phyloP scores from a whole-genome alignment of 2,329 filamentous ascomycete genomes.

The Aspergillus latus region DNA sequence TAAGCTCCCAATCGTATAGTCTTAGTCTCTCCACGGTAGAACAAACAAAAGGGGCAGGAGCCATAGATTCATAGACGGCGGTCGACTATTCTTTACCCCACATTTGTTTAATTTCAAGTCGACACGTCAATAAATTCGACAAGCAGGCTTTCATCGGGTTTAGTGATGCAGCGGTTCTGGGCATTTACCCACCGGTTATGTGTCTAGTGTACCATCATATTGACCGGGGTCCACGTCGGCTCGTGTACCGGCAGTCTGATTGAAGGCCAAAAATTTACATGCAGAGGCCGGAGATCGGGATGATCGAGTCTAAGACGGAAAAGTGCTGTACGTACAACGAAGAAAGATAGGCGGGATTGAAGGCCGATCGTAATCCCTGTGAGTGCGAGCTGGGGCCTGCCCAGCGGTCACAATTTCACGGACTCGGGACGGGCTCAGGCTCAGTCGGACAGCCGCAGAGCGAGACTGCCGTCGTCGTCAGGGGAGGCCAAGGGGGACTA shows the following conservation, averaged over 20 bases:
- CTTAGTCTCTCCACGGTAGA: not conserved
- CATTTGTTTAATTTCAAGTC: not conserved
- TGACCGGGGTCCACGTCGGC: too few species aligned
- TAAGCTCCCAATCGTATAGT: too few species aligned
- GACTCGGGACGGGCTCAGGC: not conserved
- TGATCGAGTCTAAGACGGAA: too few species aligned
- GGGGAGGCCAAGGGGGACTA: not conserved
- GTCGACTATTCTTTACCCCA: too few species aligned
- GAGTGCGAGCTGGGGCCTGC: not conserved
- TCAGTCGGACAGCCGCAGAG: not conserved
- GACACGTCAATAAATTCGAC: not conserved
- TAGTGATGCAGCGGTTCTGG: too few species aligned
- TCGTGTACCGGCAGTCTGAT: too few species aligned
- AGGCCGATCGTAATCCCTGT: not conserved
- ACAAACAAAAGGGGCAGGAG: not conserved
- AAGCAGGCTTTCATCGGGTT: not conserved
- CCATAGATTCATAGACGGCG: not conserved
- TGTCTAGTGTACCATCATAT: too few species aligned
- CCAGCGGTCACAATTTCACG: not conserved
- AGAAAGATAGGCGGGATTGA: not conserved
- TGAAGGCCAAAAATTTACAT: too few species aligned
- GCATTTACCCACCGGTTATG: too few species aligned
- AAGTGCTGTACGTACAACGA: too few species aligned
- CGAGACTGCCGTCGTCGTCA: not conserved
- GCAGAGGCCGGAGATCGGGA: too few species aligned